These are phyloP conservation scores for Podospora australis DNA, from an alignment of 495 filamentous ascomycete genomes.

Conservation along the genomic window DNA sequence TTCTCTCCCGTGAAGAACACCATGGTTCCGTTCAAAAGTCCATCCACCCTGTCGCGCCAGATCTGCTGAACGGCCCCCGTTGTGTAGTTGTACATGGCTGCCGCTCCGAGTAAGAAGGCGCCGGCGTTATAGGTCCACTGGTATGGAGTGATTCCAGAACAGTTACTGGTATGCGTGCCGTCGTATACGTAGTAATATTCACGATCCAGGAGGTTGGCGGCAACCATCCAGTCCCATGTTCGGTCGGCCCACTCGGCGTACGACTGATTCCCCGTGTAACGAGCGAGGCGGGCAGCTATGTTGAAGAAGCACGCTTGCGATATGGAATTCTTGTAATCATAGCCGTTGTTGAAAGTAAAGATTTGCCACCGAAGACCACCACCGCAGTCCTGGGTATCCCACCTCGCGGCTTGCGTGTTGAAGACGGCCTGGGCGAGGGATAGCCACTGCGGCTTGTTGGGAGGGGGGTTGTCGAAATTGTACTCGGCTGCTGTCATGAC, in stretches of 20 bases:
- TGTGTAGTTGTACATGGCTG: conserved; percentile 62
- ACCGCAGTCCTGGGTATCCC: conserved; percentile 59
- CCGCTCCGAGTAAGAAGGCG: conserved; percentile 62
- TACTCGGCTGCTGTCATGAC: conserved; percentile 61
- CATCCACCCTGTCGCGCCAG: conserved; percentile 49
- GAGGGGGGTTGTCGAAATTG: conserved; percentile 54
- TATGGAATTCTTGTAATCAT: conserved; percentile 68
- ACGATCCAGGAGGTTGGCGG: conserved; percentile 40
- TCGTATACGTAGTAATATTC: conserved; percentile 52
- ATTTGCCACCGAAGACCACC: conserved; percentile 85
- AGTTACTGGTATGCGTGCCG: conserved; percentile 48
- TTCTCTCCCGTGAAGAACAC: conserved; percentile 46
- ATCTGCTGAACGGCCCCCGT: conserved; percentile 34
- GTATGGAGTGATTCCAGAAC: conserved; percentile 40
- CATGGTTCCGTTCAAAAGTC: conserved; percentile 43
- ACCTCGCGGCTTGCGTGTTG: conserved; percentile 63
- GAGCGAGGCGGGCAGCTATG: conserved; percentile 60
- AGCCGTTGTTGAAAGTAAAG: conserved; percentile 70
- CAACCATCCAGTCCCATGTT: conserved; percentile 61
- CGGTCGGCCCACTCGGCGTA: conserved; percentile 67
- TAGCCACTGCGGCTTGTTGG: conserved; percentile 62
- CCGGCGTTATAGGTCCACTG: conserved; percentile 71
- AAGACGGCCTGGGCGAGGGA: conserved; percentile 74
- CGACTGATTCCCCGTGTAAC: conserved; percentile 62
- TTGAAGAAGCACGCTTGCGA: conserved; percentile 68